Evolutionary conservation across 352 stramenopile genomes (phyloP), one percentile per base, ranked within the genome.

Genomic region (Elongisporangium anandrum): DNA sequence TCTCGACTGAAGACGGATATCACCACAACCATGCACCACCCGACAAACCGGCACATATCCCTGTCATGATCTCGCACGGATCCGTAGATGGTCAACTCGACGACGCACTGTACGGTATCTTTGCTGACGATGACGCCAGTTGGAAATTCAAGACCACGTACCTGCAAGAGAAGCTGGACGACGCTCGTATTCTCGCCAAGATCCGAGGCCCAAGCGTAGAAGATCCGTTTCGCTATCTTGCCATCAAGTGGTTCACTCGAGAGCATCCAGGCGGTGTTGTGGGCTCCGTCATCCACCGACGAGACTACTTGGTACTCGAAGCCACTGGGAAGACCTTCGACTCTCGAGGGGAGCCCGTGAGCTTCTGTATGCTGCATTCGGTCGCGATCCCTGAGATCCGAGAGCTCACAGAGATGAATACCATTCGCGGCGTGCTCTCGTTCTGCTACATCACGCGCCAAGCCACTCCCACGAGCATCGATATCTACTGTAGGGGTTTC

Each of bases 231-330:
- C 68, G 64, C 16, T 88, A 79, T 57, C 57, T 84, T 9, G 72
- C 62, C 4, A 54, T 85, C 57, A 88, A 85, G 54, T 88, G 78
- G 78, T 80, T 85, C 60, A 74, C 71, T 0, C 81, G 79, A 54
- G 75, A 85, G 49, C 56, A 75, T 10, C 68, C 77, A 16, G 66
- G 54, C 7, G 29, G 29, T 15, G 47, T 78, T 21, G 52, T 85
- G 3, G 68, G 64, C 12, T 72, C 64, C 2, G 72, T 85, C 49
- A 65, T 81, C 22, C 65, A 79, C 29, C 73, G 67, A 12, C 71
- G 78, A n/a, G 75, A 87, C 52, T 80, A 82, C 45, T 54, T 86
- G 19, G 65, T 86, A 34, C 51, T 84, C 29, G 75, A 88, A 38
- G 71, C 65, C 0, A 78, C 69, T 0, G 78, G 79, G 0, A 52